These are phyloP conservation scores for Trametes coccinea DNA, from an alignment of 768 basidiomycete species.

Conservation along the genomic window DNA sequence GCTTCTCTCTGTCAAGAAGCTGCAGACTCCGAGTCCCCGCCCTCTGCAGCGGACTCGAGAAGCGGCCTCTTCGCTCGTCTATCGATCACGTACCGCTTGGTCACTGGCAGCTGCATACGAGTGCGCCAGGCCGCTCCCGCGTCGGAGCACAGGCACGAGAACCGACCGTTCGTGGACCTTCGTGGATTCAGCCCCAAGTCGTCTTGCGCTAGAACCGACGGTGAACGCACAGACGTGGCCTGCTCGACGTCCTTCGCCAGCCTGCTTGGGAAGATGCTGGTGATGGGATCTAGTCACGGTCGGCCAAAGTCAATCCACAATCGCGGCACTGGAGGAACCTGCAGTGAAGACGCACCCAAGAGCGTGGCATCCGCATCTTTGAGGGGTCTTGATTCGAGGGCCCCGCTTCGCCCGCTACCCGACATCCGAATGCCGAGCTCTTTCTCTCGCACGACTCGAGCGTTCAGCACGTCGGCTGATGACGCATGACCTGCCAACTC, in stretches of 20 bases:
- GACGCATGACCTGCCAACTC: background rate
- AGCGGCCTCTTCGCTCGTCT: no score
- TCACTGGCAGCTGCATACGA: no score
- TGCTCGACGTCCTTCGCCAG: no score
- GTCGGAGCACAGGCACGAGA: constrained; percentile 3
- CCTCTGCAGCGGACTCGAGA: no score
- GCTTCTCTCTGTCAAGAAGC: no score
- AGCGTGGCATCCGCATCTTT: background rate
- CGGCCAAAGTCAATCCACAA: background rate
- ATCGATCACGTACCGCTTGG: no score
- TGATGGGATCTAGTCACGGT: no score
- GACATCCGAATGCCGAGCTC: background rate
- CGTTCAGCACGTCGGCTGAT: no score
- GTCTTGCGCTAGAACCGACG: background rate
- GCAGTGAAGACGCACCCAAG: background rate
- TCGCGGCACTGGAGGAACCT: background rate
- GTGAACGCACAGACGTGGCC: background rate
- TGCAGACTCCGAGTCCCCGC: no score
- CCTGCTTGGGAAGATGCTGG: background rate
- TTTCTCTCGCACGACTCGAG: background rate
- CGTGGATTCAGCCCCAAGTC: background rate
- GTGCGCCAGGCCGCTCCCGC: background rate
- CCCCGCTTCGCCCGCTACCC: constrained; percentile 5
- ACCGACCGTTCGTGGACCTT: background rate
- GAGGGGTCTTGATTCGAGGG: constrained; percentile 2